phyloP scores from a whole-genome alignment of 148 eudicot genomes.

The Camellia japonica region DNA sequence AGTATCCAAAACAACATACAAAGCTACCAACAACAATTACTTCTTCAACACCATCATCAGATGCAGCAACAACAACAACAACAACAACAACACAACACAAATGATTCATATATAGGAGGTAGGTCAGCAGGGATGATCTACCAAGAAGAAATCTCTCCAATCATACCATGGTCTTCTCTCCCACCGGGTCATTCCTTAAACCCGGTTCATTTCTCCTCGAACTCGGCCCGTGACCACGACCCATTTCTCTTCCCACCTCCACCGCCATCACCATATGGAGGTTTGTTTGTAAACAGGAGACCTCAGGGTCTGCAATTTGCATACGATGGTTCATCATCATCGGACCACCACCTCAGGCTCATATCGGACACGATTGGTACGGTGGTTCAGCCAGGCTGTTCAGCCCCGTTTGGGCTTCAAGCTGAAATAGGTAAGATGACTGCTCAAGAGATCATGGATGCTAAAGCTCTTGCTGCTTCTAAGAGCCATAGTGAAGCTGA shows the following conservation, averaged over 20 bases:
- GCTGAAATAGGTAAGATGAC: constrained; percentile 78
- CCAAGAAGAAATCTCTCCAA: constrained; percentile 27
- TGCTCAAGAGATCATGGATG: constrained; percentile 98
- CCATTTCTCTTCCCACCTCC: constrained; percentile 56
- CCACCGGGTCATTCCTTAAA: constrained; percentile 37
- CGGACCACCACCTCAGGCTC: constrained; percentile 50
- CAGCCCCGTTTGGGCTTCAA: constrained; percentile 75
- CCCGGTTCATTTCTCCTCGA: constrained; percentile 31
- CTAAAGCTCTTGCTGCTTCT: constrained; percentile 95
- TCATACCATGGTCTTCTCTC: constrained; percentile 31
- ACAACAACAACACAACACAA: constrained; percentile 13
- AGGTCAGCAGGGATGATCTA: too few species aligned
- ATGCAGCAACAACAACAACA: constrained; percentile 32
- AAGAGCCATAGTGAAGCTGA: constrained; percentile 98
- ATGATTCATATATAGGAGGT: constrained; percentile 30
- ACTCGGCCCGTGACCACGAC: constrained; percentile 40
- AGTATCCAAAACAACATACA: constrained; percentile 11
- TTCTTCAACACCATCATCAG: constrained; percentile 13
- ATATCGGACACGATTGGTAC: constrained; percentile 61
- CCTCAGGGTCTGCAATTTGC: constrained; percentile 48
- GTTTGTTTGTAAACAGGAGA: constrained; percentile 49
- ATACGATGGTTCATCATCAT: constrained; percentile 44
- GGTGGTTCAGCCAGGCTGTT: constrained; percentile 38
- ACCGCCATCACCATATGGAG: constrained; percentile 34
- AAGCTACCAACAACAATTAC: constrained; percentile 28